Percentiles rank a stretch among this genome's conserved stretches.
phyloP scores from a whole-genome alignment of 2,329 filamentous ascomycete genomes.

The Neonectria magnoliae region DNA sequence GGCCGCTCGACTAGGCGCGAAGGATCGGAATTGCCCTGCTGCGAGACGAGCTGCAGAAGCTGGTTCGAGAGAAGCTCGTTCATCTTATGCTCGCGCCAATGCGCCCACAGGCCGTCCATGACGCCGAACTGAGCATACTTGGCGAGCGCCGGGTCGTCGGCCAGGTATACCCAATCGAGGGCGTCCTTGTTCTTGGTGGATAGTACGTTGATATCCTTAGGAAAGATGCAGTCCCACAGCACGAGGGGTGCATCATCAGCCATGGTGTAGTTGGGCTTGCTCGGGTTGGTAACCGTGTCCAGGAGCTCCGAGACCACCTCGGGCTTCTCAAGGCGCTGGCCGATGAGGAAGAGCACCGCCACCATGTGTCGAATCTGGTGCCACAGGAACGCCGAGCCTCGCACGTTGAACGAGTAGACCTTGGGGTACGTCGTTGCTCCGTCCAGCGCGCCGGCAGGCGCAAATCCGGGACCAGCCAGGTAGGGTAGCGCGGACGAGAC shows the following conservation, averaged over 20 bases:
- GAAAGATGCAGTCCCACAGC: conserved; percentile 95
- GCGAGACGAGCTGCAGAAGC: conserved; percentile 71
- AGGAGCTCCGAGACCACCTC: conserved; percentile 78
- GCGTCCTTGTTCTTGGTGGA: conserved; percentile 59
- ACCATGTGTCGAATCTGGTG: conserved; percentile 97
- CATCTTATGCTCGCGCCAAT: conserved; percentile 87
- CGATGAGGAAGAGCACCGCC: conserved; percentile 90
- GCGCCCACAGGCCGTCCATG: conserved; percentile 80
- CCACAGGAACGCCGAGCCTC: conserved; percentile 95
- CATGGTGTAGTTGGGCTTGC: conserved; percentile 89
- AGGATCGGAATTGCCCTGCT: conserved; percentile 47
- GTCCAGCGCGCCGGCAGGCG: conserved; percentile 27
- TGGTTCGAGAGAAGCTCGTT: conserved; percentile 85
- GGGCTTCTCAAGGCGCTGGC: conserved; percentile 84
- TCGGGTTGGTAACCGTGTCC: conserved; percentile 74
- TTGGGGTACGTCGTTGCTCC: conserved; percentile 58
- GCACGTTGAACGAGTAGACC: conserved; percentile 87
- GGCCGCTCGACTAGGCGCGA: conserved; percentile 26
- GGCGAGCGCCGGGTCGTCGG: conserved; percentile 68
- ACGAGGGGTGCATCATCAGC: conserved; percentile 90
- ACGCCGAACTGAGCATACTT: conserved; percentile 74
- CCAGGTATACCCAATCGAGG: conserved; percentile 82
- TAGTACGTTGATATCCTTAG: conserved; percentile 52
- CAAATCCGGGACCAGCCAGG: conserved; percentile 55
- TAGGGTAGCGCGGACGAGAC: conserved; percentile 65